Evolutionary conservation across 2,329 filamentous ascomycete species (phyloP).

Genomic region (Ciborinia camelliae): DNA sequence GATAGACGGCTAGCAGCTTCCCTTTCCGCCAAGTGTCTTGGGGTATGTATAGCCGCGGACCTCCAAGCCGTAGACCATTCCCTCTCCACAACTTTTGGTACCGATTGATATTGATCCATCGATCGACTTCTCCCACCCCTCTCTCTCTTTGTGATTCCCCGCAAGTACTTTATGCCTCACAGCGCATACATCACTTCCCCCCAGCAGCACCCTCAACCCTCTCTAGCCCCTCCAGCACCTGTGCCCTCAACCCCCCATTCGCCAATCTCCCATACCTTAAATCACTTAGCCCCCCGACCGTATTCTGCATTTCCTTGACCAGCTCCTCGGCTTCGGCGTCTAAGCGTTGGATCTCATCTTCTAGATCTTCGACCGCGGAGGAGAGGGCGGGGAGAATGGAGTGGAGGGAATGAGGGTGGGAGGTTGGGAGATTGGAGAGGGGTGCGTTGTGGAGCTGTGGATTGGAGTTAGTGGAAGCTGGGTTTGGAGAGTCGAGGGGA

Average conservation of each 20-base stretch:
- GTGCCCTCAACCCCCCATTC: conserved; percentile 59
- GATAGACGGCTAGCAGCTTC: neutral
- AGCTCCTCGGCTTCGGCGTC: conserved; percentile 62
- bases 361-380: conserved; percentile 60
- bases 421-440: conserved; percentile 43
- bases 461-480: conserved; percentile 15
- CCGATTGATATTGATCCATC: too few relatives aligned
- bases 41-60: too few relatives aligned
- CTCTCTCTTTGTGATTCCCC: too few relatives aligned
- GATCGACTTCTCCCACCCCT: neutral
- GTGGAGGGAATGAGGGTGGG: conserved; percentile 56
- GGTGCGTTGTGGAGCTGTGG: neutral
- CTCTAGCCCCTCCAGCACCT: conserved; percentile 64
- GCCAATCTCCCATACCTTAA: conserved; percentile 74
- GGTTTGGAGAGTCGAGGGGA: too few relatives aligned
- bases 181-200: neutral
- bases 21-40: neutral
- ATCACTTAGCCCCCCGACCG: conserved; percentile 73
- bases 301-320: conserved; percentile 59
- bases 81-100: too few relatives aligned
- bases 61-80: neutral
- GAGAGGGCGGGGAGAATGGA: conserved; percentile 69
- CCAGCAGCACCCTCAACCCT: conserved; percentile 48
- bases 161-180: neutral
- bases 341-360: conserved; percentile 63